A percentile compares a stretch with the other conserved stretches of the same genome.
Evolutionary conservation across 495 filamentous ascomycete species (phyloP).

Genomic region (Aspergillus bertholletiae): DNA sequence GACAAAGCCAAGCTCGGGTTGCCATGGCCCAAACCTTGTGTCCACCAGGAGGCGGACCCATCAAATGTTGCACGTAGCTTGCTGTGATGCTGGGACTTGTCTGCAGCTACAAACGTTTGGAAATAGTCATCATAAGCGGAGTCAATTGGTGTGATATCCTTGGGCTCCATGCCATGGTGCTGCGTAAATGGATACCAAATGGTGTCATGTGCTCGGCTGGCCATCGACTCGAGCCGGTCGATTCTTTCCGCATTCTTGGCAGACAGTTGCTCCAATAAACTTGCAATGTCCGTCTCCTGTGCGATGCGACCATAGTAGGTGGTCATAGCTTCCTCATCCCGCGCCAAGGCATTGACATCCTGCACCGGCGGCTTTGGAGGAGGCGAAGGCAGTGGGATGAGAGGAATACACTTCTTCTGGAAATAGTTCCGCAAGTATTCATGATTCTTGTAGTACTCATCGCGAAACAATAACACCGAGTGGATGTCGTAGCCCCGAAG

Average conservation of each 20-base stretch:
- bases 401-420: constrained; percentile 49
- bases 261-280: constrained; percentile 45
- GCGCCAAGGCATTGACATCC: constrained; percentile 27
- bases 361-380: constrained; percentile 34
- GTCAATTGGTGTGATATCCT: constrained; percentile 66
- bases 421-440: constrained; percentile 64
- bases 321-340: constrained; percentile 52
- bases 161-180: constrained; percentile 54
- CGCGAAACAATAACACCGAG: constrained; percentile 59
- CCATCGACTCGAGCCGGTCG: constrained; percentile 54
- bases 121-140: constrained; percentile 74
- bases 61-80: constrained; percentile 63
- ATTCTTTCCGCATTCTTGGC: constrained; percentile 49
- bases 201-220: constrained; percentile 46
- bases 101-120: constrained; percentile 44
- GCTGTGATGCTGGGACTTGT: constrained; percentile 6
- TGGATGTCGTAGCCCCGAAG: constrained; percentile 73
- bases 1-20: constrained; percentile 63
- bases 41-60: constrained; percentile 83
- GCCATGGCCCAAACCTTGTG: constrained; percentile 75
- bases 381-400: constrained; percentile 50
- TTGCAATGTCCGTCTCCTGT: constrained; percentile 31
- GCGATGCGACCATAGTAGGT: constrained; percentile 51
- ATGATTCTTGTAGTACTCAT: constrained; percentile 60
- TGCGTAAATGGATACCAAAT: constrained; percentile 87